Evolutionary conservation across 768 basidiomycete genomes (phyloP).

Genomic region (Termitomyces bulborhizus): DNA sequence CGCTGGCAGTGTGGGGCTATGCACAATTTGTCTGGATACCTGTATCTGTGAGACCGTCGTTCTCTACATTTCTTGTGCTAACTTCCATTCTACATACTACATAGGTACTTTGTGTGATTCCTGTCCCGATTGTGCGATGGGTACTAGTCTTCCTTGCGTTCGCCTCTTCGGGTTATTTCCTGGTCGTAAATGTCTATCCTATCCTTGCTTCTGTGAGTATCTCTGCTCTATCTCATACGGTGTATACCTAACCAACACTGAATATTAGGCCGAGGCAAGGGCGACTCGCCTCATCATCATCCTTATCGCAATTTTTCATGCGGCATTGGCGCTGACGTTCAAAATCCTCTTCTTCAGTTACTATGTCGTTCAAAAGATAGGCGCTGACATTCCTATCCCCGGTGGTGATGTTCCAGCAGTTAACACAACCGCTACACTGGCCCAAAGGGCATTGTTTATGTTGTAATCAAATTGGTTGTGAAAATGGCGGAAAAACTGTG

Average conservation of each 20-base stretch:
- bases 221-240: not conserved
- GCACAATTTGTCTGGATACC: constrained; percentile 85
- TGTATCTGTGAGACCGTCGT: constrained; percentile 52
- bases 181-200: constrained; percentile 82
- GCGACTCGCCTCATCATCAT: constrained; percentile 80
- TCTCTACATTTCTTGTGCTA: too few relatives aligned
- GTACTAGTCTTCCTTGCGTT: constrained; percentile 68
- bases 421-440: constrained; percentile 17
- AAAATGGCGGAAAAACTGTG: not conserved
- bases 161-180: constrained; percentile 80
- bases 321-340: constrained; percentile 76
- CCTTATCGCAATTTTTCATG: constrained; percentile 68
- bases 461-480: not conserved
- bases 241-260: not conserved
- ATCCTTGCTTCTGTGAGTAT: constrained; percentile 72
- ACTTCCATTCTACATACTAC: constrained; percentile 18
- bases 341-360: constrained; percentile 68
- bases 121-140: constrained; percentile 80
- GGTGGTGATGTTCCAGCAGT: constrained; percentile 29
- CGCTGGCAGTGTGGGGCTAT: constrained; percentile 77
- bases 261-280: constrained; percentile 73
- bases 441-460: constrained; percentile 9
- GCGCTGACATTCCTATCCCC: constrained; percentile 33
- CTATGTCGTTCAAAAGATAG: constrained; percentile 40
- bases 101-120: constrained; percentile 81